These are phyloP conservation scores for Schizosaccharomyces versatilis DNA, from an alignment of 1,139 yeast genomes.

Conservation along the genomic window DNA sequence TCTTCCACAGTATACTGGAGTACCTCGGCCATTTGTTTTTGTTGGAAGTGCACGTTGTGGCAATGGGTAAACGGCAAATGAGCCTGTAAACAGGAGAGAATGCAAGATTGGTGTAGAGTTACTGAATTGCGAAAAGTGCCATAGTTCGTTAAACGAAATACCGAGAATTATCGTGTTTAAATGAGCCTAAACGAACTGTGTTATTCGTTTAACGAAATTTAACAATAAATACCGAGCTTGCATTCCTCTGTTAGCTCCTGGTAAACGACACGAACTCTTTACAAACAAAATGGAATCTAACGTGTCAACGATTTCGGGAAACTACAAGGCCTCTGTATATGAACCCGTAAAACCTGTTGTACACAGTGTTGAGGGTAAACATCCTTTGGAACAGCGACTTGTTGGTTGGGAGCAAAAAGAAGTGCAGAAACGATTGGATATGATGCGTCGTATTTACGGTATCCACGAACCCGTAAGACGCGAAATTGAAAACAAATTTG, in stretches of 20 bases:
- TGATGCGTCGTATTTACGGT: constrained; percentile 66
- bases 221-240: background rate
- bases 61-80: too few relatives aligned
- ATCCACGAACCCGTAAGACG: constrained; percentile 85
- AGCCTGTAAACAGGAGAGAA: too few relatives aligned
- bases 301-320: background rate
- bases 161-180: too few relatives aligned
- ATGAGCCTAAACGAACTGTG: too few relatives aligned
- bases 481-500: constrained; percentile 47
- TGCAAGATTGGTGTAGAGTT: too few relatives aligned
- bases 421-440: constrained; percentile 46
- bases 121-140: too few relatives aligned
- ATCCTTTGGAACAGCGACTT: constrained; percentile 63
- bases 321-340: background rate
- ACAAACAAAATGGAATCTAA: too few relatives aligned
- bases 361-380: constrained; percentile 18
- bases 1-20: background rate
- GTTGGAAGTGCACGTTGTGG: too few relatives aligned
- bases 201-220: background rate
- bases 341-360: constrained; percentile 2
- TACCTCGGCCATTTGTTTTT: background rate
- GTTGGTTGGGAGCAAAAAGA: constrained; percentile 64
- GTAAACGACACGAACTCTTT: background rate
- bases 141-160: too few relatives aligned
- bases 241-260: background rate